Evolutionary conservation across 805 yeast genomes (phyloP).

Genomic region (Cyberlindnera samutprakarnensis): DNA sequence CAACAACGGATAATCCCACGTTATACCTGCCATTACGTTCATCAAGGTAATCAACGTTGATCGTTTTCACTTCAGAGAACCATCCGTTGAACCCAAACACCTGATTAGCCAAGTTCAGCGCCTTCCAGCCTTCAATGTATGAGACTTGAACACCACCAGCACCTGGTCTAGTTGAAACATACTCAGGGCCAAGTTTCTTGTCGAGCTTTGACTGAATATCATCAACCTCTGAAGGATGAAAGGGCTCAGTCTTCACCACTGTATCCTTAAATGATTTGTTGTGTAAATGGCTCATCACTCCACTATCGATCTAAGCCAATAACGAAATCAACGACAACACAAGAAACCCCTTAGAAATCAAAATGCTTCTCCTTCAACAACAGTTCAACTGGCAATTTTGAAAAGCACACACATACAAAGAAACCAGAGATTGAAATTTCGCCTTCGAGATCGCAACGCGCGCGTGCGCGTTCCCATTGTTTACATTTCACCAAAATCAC

Average conservation of each 20-base stretch:
- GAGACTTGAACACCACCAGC: slow-evolving; percentile 65
- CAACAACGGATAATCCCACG: slow-evolving; percentile 66
- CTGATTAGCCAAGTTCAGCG: slow-evolving; percentile 69
- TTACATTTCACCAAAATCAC: too few relatives aligned
- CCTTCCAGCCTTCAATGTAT: slow-evolving; percentile 81
- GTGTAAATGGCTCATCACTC: slow-evolving; percentile 7
- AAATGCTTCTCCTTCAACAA: too few relatives aligned
- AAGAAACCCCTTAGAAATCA: too few relatives aligned
- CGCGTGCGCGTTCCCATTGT: too few relatives aligned
- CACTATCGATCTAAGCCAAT: too few relatives aligned
- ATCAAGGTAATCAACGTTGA: slow-evolving; percentile 66
- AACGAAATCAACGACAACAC: too few relatives aligned
- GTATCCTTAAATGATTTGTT: slow-evolving; percentile 6
- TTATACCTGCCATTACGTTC: slow-evolving; percentile 49
- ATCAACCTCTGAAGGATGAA: slow-evolving; percentile 8
- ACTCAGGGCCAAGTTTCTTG: slow-evolving; percentile 65
- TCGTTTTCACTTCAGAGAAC: slow-evolving; percentile 61
- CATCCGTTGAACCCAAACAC: slow-evolving; percentile 82
- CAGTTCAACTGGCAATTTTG: too few relatives aligned
- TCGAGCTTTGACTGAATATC: slow-evolving; percentile 32
- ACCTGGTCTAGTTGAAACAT: slow-evolving; percentile 67
- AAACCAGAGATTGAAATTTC: too few relatives aligned
- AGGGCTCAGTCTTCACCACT: slow-evolving; percentile 15
- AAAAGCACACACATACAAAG: too few relatives aligned
- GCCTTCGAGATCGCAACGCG: too few relatives aligned